Percentiles rank a stretch among this genome's conserved stretches.
These are phyloP conservation scores for Ophiocordyceps camponoti-leonardi DNA, from an alignment of 2,329 filamentous ascomycete genomes.

Conservation along the genomic window DNA sequence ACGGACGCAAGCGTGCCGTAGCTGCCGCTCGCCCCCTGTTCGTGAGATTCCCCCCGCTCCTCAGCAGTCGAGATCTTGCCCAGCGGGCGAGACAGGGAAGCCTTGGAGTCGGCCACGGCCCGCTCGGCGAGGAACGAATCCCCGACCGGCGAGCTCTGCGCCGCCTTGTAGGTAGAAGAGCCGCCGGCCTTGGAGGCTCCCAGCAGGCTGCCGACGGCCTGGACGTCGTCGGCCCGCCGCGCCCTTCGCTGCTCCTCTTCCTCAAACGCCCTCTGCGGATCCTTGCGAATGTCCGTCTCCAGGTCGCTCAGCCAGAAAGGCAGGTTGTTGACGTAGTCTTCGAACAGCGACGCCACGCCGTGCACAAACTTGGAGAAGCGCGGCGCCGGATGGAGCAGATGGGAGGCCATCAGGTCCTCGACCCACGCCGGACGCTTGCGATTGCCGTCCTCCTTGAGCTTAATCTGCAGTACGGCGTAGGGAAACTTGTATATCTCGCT, in stretches of 20 bases:
- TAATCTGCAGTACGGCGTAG: slow-evolving; percentile 83
- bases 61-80: slow-evolving; percentile 12
- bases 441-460: slow-evolving; percentile 50
- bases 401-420: slow-evolving; percentile 78
- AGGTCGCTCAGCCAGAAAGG: slow-evolving; percentile 92
- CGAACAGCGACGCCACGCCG: slow-evolving; percentile 78
- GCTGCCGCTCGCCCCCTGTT: slow-evolving; percentile 15
- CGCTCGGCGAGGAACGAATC: slow-evolving; percentile 46
- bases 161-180: slow-evolving; percentile 30
- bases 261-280: slow-evolving; percentile 79
- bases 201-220: slow-evolving; percentile 77
- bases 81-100: slow-evolving; percentile 11
- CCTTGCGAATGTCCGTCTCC: slow-evolving; percentile 83
- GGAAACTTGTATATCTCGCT: slow-evolving; percentile 86
- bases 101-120: slow-evolving; percentile 27
- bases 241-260: slow-evolving; percentile 75
- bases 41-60: slow-evolving; percentile 19
- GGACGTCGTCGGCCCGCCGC: slow-evolving; percentile 68
- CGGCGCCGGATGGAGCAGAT: slow-evolving; percentile 77
- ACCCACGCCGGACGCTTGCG: slow-evolving; percentile 71
- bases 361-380: slow-evolving; percentile 96
- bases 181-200: slow-evolving; percentile 39
- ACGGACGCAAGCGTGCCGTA: slow-evolving; percentile 50
- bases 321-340: slow-evolving; percentile 88
- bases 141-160: slow-evolving; percentile 48